Conservation (phyloP, 2,329 filamentous ascomycete species). For the Fusarium duplospermum region DNA sequence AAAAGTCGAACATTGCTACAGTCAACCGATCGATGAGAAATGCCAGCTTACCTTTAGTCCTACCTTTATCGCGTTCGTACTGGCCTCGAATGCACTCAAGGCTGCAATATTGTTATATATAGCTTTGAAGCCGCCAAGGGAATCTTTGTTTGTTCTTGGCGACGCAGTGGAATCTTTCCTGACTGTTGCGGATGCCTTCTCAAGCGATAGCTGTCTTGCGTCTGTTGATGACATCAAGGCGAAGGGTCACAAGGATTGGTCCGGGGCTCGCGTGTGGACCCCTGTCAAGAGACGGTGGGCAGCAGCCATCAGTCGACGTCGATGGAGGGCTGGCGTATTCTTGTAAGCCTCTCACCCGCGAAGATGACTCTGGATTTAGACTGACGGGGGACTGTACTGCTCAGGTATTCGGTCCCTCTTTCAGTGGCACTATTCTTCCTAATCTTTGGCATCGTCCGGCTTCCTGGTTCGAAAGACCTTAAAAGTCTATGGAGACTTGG, state of each 20-base stretch:
- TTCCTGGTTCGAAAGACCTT: not conserved
- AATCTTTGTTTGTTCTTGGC: constrained; percentile 11
- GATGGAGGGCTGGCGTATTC: not conserved
- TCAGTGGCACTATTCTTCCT: not conserved
- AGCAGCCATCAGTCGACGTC: constrained; percentile 4
- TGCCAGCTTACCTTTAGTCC: constrained; percentile 13
- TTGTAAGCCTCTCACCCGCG: not conserved
- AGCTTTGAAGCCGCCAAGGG: not conserved
- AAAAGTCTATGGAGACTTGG: constrained; percentile 6
- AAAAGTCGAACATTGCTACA: constrained; percentile 8
- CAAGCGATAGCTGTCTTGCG: constrained; percentile 5
- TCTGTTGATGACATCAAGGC: not conserved
- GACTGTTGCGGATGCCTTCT: not conserved
- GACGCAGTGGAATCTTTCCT: constrained; percentile 12
- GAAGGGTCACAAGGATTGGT: not conserved
- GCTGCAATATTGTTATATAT: not conserved
- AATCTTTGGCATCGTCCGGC: not conserved
- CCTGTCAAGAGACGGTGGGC: not conserved
- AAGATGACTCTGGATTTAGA: not conserved
- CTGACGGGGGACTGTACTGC: not conserved
- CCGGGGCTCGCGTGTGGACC: not conserved
- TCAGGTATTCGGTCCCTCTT: not conserved
- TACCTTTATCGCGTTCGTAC: not conserved
- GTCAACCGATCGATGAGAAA: not conserved
- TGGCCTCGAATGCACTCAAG: constrained; percentile 8